These are phyloP conservation scores for Datisca glomerata DNA, from an alignment of 306 rosid species.

Conservation along the genomic window DNA sequence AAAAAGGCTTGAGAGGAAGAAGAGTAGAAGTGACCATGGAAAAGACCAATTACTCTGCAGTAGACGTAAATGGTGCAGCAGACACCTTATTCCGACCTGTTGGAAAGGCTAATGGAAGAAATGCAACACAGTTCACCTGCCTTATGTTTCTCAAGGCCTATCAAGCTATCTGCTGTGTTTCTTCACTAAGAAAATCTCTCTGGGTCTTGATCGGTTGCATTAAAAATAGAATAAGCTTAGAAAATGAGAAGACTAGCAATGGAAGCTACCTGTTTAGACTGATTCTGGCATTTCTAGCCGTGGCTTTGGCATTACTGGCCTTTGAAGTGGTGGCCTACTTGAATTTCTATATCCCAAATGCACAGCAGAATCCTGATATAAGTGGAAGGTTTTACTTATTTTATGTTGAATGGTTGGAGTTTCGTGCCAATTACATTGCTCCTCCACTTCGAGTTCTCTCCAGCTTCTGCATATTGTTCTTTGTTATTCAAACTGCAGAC, in stretches of 20 bases:
- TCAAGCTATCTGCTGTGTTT: conserved; percentile 46
- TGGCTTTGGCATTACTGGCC: conserved; percentile 43
- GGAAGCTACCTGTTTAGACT: conserved; percentile 43
- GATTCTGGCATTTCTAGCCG: conserved; percentile 38
- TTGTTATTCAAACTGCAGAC: conserved; percentile 67
- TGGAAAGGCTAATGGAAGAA: conserved; percentile 52
- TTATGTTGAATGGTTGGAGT: conserved; percentile 55
- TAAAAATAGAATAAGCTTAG: conserved; percentile 52
- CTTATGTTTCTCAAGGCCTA: conserved; percentile 68
- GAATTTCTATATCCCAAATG: conserved; percentile 30
- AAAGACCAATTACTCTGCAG: conserved; percentile 60
- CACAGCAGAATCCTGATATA: conserved; percentile 40
- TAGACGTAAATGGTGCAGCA: conserved; percentile 54
- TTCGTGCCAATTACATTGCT: conserved; percentile 66
- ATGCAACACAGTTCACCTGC: conserved; percentile 69
- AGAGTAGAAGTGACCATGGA: conserved; percentile 60
- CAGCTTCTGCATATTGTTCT: conserved; percentile 51
- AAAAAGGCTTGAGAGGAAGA: not conserved
- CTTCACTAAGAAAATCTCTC: conserved; percentile 37
- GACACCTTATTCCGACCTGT: conserved; percentile 56
- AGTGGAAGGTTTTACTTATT: conserved; percentile 37
- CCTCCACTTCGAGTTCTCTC: conserved; percentile 67
- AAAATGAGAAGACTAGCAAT: conserved; percentile 34
- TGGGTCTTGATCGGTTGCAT: conserved; percentile 54
- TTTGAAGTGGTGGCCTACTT: conserved; percentile 60